Evolutionary conservation across 2,329 filamentous ascomycete species (phyloP).

Genomic region (Aspergillus chevalieri): DNA sequence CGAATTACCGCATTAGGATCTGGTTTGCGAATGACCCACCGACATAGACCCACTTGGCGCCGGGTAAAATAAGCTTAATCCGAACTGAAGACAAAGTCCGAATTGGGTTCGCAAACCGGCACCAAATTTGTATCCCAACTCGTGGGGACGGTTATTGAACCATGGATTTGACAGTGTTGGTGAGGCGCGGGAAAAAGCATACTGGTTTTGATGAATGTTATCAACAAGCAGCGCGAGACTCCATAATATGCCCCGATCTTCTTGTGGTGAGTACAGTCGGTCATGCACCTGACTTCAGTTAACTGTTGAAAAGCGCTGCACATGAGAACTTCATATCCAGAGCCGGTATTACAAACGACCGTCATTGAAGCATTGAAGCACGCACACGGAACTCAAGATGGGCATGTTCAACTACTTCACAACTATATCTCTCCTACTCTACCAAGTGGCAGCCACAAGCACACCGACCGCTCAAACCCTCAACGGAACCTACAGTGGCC

Average conservation of each 20-base stretch:
- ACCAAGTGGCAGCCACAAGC: background rate
- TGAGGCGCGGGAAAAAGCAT: too few relatives aligned
- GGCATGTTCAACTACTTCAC: background rate
- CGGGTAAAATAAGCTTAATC: background rate
- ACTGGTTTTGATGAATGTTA: too few relatives aligned
- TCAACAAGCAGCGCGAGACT: too few relatives aligned
- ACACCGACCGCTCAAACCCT: background rate
- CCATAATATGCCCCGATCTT: too few relatives aligned
- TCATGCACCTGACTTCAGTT: too few relatives aligned
- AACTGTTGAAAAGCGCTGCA: too few relatives aligned
- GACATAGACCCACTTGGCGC: background rate
- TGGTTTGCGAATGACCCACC: background rate
- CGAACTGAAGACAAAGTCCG: background rate
- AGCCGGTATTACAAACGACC: too few relatives aligned
- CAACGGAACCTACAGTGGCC: background rate
- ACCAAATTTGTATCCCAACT: background rate
- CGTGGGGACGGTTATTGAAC: background rate
- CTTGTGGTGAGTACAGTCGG: too few relatives aligned
- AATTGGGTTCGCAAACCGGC: background rate
- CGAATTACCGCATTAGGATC: background rate
- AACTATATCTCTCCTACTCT: background rate
- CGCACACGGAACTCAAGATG: background rate
- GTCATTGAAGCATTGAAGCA: background rate
- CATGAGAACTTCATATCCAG: too few relatives aligned
- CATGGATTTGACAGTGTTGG: background rate